phyloP scores from a whole-genome alignment of 208 protist species.

The Trypanosoma scelopori region DNA sequence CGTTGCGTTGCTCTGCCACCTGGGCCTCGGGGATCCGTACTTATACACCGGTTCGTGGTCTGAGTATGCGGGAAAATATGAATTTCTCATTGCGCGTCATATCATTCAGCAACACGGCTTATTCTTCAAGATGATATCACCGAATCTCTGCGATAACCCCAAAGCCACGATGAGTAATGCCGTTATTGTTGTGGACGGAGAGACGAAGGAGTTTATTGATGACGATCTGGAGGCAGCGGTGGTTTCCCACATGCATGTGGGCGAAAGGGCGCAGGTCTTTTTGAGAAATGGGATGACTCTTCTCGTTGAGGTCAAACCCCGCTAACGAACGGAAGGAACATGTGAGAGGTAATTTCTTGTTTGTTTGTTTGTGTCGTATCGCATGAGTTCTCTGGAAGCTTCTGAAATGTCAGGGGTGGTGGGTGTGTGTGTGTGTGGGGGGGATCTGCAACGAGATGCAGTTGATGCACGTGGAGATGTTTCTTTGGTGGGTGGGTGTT shows the following conservation, averaged over 20 bases:
- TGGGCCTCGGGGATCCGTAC: conserved; percentile 63
- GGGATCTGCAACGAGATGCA: too few relatives aligned
- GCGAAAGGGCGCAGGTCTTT: conserved; percentile 54
- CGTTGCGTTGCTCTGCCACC: conserved; percentile 58
- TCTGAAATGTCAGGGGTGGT: too few relatives aligned
- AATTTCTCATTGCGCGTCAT: conserved; percentile 41
- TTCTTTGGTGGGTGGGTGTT: too few relatives aligned
- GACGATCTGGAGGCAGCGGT: conserved; percentile 34
- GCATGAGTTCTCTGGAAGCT: too few relatives aligned
- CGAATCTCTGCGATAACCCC: conserved; percentile 35
- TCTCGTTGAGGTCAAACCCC: conserved; percentile 34
- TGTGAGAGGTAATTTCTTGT: too few relatives aligned
- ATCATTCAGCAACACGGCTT: conserved; percentile 53
- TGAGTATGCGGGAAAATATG: conserved; percentile 60
- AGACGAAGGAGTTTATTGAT: conserved; percentile 20
- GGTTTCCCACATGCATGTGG: conserved; percentile 50
- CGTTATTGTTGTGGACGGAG: conserved; percentile 41
- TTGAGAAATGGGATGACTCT: conserved; percentile 44
- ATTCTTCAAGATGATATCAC: conserved; percentile 45
- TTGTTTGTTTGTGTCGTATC: too few relatives aligned
- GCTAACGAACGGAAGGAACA: background rate
- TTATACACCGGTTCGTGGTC: conserved; percentile 87
- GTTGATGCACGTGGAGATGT: too few relatives aligned
- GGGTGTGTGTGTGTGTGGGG: too few relatives aligned
- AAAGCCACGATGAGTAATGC: conserved; percentile 30